These are phyloP conservation scores for Xerocomus brunneocitrinus DNA, from an alignment of 768 basidiomycete genomes.

Conservation along the genomic window DNA sequence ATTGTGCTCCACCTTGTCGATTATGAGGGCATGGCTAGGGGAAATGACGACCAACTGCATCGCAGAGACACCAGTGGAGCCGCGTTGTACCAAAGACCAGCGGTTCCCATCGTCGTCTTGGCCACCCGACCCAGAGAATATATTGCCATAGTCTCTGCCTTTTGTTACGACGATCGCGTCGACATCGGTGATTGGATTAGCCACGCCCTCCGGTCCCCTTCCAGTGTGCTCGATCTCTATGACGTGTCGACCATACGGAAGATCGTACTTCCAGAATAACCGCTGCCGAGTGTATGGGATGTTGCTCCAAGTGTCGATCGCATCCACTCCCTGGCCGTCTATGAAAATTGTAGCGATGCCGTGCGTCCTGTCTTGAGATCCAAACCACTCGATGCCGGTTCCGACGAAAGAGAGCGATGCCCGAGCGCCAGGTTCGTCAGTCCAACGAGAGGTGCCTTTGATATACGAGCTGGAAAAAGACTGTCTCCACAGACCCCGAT, in stretches of 20 bases:
- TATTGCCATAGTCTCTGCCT: slow-evolving; percentile 21
- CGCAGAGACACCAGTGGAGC: slow-evolving; percentile 70
- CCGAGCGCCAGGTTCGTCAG: slow-evolving; percentile 44
- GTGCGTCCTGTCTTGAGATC: slow-evolving; percentile 49
- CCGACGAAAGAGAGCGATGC: slow-evolving; percentile 62
- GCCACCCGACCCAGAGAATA: background rate
- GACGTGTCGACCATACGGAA: slow-evolving; percentile 50
- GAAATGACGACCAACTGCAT: slow-evolving; percentile 76
- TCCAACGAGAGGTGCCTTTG: slow-evolving; percentile 47
- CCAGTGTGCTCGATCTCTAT: slow-evolving; percentile 61
- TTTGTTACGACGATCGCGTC: slow-evolving; percentile 67
- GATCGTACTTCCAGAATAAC: slow-evolving; percentile 55
- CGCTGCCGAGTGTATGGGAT: slow-evolving; percentile 51
- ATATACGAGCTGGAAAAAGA: slow-evolving; percentile 49
- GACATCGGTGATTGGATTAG: slow-evolving; percentile 42
- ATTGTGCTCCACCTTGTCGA: slow-evolving; percentile 88
- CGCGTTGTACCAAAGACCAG: slow-evolving; percentile 63
- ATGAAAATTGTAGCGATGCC: slow-evolving; percentile 55
- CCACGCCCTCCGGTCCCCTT: slow-evolving; percentile 33
- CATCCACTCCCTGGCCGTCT: slow-evolving; percentile 45
- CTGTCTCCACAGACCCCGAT: slow-evolving; percentile 56
- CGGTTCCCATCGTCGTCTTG: slow-evolving; percentile 4
- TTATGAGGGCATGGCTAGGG: slow-evolving; percentile 59
- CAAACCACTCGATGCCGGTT: slow-evolving; percentile 77
- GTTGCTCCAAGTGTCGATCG: slow-evolving; percentile 43